Evolutionary conservation across 257 asterid species (phyloP), one percentile per base, ranked within the genome.

Genomic region (Solanum medicagineum): DNA sequence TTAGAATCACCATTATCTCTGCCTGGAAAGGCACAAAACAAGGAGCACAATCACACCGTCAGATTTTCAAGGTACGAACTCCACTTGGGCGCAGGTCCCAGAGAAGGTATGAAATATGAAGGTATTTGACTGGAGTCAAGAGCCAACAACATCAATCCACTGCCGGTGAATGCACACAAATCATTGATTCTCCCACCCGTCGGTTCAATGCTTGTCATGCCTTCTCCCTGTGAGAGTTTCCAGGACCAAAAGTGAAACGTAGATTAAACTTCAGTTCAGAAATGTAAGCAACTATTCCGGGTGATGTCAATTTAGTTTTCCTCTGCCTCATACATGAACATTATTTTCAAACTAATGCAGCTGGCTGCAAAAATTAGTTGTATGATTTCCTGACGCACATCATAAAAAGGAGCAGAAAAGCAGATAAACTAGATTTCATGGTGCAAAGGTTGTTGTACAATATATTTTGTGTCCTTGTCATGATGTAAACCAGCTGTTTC

Each of bases 11-110:
- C 59, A 71, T 87, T 44, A 85, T 66, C 16, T 87, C 63, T 77
- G 53, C 44, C 59, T 69, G 65, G 57, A 16, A 54, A 75, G 63
- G 85, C 51, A 84, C 29, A 71, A 77, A 54, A 47, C 60, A 73
- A 89, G 86, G 70, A 51, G 80, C 81, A 74, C 70, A 83, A 29
- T 8, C 92, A 83, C 84, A 96, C 98, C 85, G 98, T 96, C 88
- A 96, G 81, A 85, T 91, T 94, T 85, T 96, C 98, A 81, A 96
- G 86, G 88, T 92, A 90, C 75, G 99, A 90, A 83, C 97, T 92
- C 99, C 99, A 96, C 90, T 94, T 96, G 47, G 99, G 99, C 69
- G 98, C 99, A 75, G 97, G 98, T 74, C 99, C 99, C 73, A 96
- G 97, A 85, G 94, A 96, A 84, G 99, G 99, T 87, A 94, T 92